Base-by-base conservation (phyloP, 768 basidiomycete species). In the Piloderma croceum region DNA sequence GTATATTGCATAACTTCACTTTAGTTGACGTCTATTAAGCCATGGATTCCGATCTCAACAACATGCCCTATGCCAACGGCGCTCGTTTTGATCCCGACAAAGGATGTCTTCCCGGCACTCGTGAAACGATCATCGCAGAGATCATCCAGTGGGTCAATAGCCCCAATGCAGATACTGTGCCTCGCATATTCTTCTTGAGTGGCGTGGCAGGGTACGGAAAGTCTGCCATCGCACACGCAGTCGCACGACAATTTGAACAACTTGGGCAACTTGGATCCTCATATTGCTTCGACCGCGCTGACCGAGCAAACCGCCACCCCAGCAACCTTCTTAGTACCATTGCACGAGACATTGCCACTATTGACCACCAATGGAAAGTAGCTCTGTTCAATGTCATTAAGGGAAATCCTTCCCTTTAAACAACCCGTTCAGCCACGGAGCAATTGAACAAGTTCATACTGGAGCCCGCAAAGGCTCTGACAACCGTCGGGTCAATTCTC, bases 211-310 rank as follows among this genome's bases (percentile, higher is more conserved):
- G n/a, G n/a, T n/a, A n/a, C n/a, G n/a, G n/a, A n/a, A n/a, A n/a
- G n/a, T n/a, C n/a, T n/a, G n/a, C n/a, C n/a, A n/a, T n/a, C n/a
- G n/a, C n/a, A n/a, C n/a, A 60, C 34, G 48, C 56, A 6, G 53
- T 60, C 18, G 61, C 63, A 35, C 38, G 36, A 17, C 31, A 48
- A 9, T 60, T 60, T 20, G 50, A 58, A 7, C 41, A 43, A 9
- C 47, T 60, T 31, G n/a, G 44, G 22, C n/a, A n/a, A n/a, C n/a
- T n/a, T n/a, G n/a, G n/a, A n/a, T n/a, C n/a, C n/a, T n/a, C n/a
- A n/a, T n/a, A 51, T 61, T 19, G 41, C 65, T 2, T 64, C 61
- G 12, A 61, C 63, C 18, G 58, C 58, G 5, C 64, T 41, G 42
- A 50, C n/a, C 48, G 43, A 2, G 42, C 38, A 5, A 44, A 38